Base-by-base conservation (phyloP, 139 green algal species). In the Volvox reticuliferus region DNA sequence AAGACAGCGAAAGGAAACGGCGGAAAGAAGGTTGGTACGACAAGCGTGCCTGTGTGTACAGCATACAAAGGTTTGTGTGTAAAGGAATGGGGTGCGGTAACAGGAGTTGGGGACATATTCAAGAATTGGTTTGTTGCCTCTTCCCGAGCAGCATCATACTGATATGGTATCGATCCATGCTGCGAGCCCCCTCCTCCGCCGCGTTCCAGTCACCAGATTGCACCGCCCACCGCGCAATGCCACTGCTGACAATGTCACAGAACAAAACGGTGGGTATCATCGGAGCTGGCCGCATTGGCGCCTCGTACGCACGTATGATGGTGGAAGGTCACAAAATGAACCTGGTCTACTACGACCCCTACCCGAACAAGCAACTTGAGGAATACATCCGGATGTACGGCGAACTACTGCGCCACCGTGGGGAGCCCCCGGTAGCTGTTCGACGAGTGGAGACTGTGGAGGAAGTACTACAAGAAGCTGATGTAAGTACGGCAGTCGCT, bases 301-400 rank as follows among this genome's bases (percentile, higher is more conserved):
- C 92, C 22, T 97, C 98, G 0, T 99, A 99, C 88, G 98, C 98
- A 2, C 95, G 97, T 90, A 99, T 99, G 98, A 99, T 99, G 97
- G 97, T 98, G 37, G 98, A 99, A 93, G 98, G 98, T 0, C 98
- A 99, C 97, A 99, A 99, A 93, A 99, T 99, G 96, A 96, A 99
- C 95, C 88, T 99, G 19, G 93, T 99, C 14, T 99, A 99, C 94
- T 99, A 96, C 87, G 98, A 99, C 93, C 96, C 97, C 35, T 99
- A 99, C 95, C 98, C 95, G 75, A 98, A 98, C 96, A 96, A 88
- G 77, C 96, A 87, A 95, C 92, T 97, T 82, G 96, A 97, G 93
- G 92, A 95, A 63, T 98, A 97, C 83, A 95, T 95, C 68, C 67
- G 55, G 30, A 32, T 77, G 55, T 99, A 99, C 89, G 95, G 94